phyloP scores from a whole-genome alignment of 2,329 filamentous ascomycete genomes.

The Cercospora beticola region DNA sequence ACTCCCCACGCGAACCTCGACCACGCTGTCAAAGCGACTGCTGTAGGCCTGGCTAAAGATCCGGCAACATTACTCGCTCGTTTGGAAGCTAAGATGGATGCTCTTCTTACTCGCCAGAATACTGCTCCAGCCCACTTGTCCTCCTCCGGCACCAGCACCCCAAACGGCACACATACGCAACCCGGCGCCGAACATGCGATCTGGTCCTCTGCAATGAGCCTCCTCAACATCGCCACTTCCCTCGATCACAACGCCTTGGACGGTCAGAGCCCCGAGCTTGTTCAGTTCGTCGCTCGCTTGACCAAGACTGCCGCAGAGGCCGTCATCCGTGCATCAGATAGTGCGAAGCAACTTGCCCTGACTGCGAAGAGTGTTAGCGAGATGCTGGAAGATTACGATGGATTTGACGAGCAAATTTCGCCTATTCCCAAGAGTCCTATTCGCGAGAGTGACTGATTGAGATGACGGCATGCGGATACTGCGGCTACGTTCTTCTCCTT shows the following conservation, averaged over 20 bases:
- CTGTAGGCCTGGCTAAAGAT: slow-evolving; percentile 15
- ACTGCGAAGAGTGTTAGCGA: neutral
- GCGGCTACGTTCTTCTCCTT: neutral
- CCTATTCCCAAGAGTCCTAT: neutral
- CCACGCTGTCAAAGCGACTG: slow-evolving; percentile 3
- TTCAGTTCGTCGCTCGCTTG: slow-evolving; percentile 13
- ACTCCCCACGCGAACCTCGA: neutral
- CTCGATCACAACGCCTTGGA: slow-evolving; percentile 12
- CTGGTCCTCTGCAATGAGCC: slow-evolving; percentile 10
- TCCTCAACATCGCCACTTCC: slow-evolving; percentile 17
- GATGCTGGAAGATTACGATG: neutral
- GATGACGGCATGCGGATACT: neutral
- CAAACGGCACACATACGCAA: neutral
- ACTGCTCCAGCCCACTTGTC: neutral
- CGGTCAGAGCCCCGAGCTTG: slow-evolving; percentile 16
- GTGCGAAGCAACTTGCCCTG: neutral
- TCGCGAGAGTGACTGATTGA: neutral
- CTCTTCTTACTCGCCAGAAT: slow-evolving; percentile 3
- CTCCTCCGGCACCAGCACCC: neutral
- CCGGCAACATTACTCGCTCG: slow-evolving; percentile 14
- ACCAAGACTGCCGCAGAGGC: slow-evolving; percentile 15
- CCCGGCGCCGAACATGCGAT: slow-evolving; percentile 5
- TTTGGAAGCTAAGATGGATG: slow-evolving; percentile 21
- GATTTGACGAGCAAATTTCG: neutral
- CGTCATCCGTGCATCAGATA: slow-evolving; percentile 15